Conservation (phyloP, 495 filamentous ascomycete genomes). For the Terfezia boudieri region DNA sequence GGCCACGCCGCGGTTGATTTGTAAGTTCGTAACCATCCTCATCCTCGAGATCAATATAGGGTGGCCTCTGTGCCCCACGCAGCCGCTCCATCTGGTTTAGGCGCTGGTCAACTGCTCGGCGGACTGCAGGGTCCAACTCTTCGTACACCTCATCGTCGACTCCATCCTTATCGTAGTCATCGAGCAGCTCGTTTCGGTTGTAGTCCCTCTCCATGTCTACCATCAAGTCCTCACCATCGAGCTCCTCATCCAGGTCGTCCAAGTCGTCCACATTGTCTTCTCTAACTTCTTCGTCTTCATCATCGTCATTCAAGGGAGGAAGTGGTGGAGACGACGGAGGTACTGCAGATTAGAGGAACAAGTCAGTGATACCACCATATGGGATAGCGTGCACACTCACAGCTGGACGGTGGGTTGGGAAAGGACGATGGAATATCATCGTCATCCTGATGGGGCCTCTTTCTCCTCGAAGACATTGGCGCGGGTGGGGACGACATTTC, state of each 20-base stretch:
- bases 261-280: constrained; percentile 78
- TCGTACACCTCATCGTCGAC: constrained; percentile 67
- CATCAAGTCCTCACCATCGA: constrained; percentile 71
- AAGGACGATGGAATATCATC: not conserved
- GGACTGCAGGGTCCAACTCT: constrained; percentile 40
- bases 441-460: not conserved
- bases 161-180: constrained; percentile 44
- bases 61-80: constrained; percentile 53
- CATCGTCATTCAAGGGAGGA: constrained; percentile 36
- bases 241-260: constrained; percentile 91
- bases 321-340: constrained; percentile 31
- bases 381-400: constrained; percentile 27
- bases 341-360: constrained; percentile 12
- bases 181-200: constrained; percentile 20
- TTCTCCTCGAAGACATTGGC: not conserved
- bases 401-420: constrained; percentile 38
- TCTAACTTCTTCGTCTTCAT: constrained; percentile 45
- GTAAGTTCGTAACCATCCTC: constrained; percentile 64
- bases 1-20: constrained; percentile 51
- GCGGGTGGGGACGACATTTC: not conserved
- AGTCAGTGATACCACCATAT: not conserved
- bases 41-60: constrained; percentile 81
- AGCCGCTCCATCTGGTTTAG: constrained; percentile 62
- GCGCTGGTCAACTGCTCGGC: constrained; percentile 65
- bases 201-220: constrained; percentile 16